A percentile compares a stretch with the other conserved stretches of the same genome.
These are phyloP conservation scores for Fraxinus excelsior DNA, from an alignment of 257 asterid species.

Conservation along the genomic window DNA sequence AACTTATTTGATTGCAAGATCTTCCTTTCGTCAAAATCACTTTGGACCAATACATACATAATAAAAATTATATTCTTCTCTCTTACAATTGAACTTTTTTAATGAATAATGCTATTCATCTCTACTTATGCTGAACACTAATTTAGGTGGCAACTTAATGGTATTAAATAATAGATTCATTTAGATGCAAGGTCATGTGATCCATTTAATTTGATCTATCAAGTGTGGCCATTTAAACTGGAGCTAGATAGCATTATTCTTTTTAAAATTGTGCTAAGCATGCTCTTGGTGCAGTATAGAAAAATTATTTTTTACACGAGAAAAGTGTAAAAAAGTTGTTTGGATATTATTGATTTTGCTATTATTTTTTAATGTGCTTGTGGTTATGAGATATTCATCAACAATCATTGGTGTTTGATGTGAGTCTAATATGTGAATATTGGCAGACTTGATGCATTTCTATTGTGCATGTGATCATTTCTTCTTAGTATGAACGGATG, in stretches of 20 bases:
- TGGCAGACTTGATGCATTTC: not conserved
- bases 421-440: not conserved
- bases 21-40: not conserved
- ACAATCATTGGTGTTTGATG: not conserved
- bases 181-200: no score
- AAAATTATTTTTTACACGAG: not conserved
- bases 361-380: not conserved
- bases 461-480: not conserved
- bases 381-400: not conserved
- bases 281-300: not conserved
- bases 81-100: not conserved
- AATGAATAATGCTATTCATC: no score
- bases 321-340: not conserved
- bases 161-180: no score
- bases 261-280: not conserved
- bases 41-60: no score
- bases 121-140: no score
- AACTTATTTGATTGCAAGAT: not conserved
- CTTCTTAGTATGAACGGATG: not conserved
- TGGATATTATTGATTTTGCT: not conserved
- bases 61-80: not conserved
- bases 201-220: no score
- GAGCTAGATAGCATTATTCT: no score
- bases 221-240: no score
- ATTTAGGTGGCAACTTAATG: no score